phyloP scores from a whole-genome alignment of 1,139 yeast genomes.

The Taphrina sp. region DNA sequence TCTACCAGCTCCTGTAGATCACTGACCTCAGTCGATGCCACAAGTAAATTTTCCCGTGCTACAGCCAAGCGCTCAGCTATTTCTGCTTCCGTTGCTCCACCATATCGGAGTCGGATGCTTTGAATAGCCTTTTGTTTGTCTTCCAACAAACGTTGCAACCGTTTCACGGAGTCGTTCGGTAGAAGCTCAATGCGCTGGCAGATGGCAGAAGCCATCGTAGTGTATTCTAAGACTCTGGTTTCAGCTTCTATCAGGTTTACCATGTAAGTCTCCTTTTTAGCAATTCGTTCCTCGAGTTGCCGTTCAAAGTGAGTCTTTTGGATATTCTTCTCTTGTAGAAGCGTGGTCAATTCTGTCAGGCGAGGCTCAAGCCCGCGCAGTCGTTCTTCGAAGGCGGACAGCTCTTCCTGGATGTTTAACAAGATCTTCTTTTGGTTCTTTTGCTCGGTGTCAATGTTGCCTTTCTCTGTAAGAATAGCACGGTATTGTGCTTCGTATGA shows the following conservation, averaged over 20 bases:
- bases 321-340: conserved; percentile 33
- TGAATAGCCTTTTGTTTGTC: conserved; percentile 22
- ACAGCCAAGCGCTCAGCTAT: conserved; percentile 23
- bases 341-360: conserved; percentile 36
- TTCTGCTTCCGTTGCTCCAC: conserved; percentile 35
- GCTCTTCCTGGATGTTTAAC: conserved; percentile 41
- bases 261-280: conserved; percentile 3
- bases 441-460: conserved; percentile 4
- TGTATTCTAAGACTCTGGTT: neutral
- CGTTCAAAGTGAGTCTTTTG: conserved; percentile 12
- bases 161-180: conserved; percentile 23
- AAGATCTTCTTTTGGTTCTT: conserved; percentile 36
- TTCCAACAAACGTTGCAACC: conserved; percentile 18
- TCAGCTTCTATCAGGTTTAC: neutral
- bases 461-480: conserved; percentile 21
- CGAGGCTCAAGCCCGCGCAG: conserved; percentile 37
- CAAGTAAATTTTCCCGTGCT: conserved; percentile 31
- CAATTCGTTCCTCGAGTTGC: conserved; percentile 4
- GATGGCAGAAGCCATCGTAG: conserved; percentile 14
- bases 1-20: conserved; percentile 32
- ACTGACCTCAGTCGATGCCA: conserved; percentile 31
- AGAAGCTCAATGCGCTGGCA: conserved; percentile 32
- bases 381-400: conserved; percentile 38
- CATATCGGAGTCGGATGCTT: conserved; percentile 15
- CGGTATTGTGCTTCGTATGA: conserved; percentile 19